A percentile compares a stretch with the other conserved stretches of the same genome.
phyloP scores from a whole-genome alignment of 345 rosid genomes.

The sweet orange (Citrus sinensis) region DNA sequence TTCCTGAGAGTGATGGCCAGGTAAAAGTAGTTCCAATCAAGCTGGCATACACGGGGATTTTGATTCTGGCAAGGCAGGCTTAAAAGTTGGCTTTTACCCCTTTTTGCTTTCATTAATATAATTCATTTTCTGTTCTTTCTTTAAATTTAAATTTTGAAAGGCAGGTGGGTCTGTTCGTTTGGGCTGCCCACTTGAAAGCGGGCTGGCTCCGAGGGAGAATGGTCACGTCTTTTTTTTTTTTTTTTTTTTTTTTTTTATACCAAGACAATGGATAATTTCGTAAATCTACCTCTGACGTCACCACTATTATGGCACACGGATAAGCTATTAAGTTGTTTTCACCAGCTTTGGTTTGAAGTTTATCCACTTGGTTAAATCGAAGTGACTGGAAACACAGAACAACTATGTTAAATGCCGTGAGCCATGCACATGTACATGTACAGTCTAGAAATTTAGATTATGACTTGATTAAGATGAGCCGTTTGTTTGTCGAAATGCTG shows the following conservation, averaged over 20 bases:
- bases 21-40: conserved; percentile 2
- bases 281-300: too few relatives aligned
- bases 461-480: neutral
- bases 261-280: too few relatives aligned
- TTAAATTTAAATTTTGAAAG: conserved; percentile 13
- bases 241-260: too few relatives aligned
- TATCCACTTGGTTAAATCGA: neutral
- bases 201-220: neutral
- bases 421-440: neutral
- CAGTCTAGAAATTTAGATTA: neutral
- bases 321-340: neutral
- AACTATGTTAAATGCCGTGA: neutral
- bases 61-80: neutral
- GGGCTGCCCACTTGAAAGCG: neutral
- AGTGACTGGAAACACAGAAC: neutral
- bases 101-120: neutral
- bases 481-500: neutral
- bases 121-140: neutral
- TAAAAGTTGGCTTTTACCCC: neutral
- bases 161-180: neutral
- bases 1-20: conserved; percentile 18
- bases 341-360: neutral
- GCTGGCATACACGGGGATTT: conserved; percentile 38
- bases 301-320: too few relatives aligned
- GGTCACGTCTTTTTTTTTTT: neutral